phyloP scores from a whole-genome alignment of 106 monocot species.

The Acanthochlamys bracteata region DNA sequence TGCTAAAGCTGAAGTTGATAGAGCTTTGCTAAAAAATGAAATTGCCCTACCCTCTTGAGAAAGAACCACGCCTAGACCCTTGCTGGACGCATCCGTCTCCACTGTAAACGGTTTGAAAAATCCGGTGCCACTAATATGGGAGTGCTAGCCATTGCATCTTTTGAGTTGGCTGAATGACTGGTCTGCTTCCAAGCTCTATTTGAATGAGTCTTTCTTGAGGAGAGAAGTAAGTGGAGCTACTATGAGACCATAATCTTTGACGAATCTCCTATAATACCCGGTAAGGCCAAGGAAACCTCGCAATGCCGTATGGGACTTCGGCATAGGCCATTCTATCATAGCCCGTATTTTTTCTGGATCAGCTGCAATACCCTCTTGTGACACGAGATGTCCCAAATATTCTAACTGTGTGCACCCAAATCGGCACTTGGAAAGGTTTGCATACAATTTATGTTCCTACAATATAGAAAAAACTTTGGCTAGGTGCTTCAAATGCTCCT shows the following conservation, averaged over 20 bases:
- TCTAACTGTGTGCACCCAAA: neutral
- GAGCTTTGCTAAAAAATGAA: neutral
- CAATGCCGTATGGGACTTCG: neutral
- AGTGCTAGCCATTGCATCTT: neutral
- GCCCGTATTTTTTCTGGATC: neutral
- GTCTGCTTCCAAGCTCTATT: neutral
- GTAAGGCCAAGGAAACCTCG: slow-evolving; percentile 2
- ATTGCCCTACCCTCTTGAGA: neutral
- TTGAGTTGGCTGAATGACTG: no score
- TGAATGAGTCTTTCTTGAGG: neutral
- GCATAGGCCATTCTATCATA: neutral
- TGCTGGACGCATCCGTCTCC: neutral
- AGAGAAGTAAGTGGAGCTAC: neutral
- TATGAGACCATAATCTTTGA: slow-evolving; percentile 1
- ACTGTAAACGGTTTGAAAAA: neutral
- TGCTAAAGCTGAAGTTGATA: neutral
- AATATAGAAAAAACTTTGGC: neutral
- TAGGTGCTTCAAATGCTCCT: neutral
- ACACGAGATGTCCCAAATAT: slow-evolving; percentile 1
- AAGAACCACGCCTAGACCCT: neutral
- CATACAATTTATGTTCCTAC: neutral
- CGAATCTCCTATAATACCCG: slow-evolving; percentile 1
- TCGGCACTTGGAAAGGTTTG: neutral
- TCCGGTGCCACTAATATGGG: neutral
- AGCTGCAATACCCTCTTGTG: neutral